A percentile compares a stretch with the other conserved stretches of the same genome.
Evolutionary conservation across 371 early-diverging fungal genomes (phyloP).

Genomic region (Chytridium lagenaria): DNA sequence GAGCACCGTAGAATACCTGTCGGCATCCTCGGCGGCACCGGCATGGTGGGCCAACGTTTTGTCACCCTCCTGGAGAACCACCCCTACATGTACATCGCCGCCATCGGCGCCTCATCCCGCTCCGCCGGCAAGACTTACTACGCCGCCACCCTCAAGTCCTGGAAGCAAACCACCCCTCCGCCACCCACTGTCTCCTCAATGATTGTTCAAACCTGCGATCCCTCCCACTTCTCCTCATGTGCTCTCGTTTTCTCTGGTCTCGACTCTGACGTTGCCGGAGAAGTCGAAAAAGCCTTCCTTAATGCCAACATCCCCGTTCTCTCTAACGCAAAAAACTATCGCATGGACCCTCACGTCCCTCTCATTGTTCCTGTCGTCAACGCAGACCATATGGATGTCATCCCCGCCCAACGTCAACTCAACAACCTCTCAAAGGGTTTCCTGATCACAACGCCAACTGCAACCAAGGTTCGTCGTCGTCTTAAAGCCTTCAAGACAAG

Average conservation of each 20-base stretch:
- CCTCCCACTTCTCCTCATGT: conserved; percentile 78
- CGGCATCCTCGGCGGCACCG: conserved; percentile 96
- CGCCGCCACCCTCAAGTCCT: conserved; percentile 70
- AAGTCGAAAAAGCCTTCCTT: conserved; percentile 78
- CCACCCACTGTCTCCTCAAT: conserved; percentile 68
- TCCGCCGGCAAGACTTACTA: conserved; percentile 87
- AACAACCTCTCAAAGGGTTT: conserved; percentile 74
- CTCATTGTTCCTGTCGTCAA: conserved; percentile 93
- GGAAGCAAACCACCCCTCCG: conserved; percentile 85
- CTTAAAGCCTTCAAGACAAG: conserved; percentile 90
- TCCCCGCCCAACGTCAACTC: background rate
- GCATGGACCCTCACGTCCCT: conserved; percentile 87
- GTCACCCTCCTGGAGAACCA: conserved; percentile 85
- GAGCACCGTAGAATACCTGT: conserved; percentile 45
- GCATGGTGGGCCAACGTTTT: conserved; percentile 98
- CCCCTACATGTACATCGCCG: conserved; percentile 84
- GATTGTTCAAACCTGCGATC: conserved; percentile 78
- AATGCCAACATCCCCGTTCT: conserved; percentile 86
- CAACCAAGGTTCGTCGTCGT: conserved; percentile 89
- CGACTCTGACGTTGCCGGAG: conserved; percentile 92
- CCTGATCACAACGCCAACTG: conserved; percentile 94
- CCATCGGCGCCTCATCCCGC: conserved; percentile 89
- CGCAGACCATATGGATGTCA: conserved; percentile 76
- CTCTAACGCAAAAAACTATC: conserved; percentile 95
- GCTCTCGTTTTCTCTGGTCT: conserved; percentile 93